Conservation (phyloP, 1,284 basidiomycete species). For the Agroathelia rolfsii region DNA sequence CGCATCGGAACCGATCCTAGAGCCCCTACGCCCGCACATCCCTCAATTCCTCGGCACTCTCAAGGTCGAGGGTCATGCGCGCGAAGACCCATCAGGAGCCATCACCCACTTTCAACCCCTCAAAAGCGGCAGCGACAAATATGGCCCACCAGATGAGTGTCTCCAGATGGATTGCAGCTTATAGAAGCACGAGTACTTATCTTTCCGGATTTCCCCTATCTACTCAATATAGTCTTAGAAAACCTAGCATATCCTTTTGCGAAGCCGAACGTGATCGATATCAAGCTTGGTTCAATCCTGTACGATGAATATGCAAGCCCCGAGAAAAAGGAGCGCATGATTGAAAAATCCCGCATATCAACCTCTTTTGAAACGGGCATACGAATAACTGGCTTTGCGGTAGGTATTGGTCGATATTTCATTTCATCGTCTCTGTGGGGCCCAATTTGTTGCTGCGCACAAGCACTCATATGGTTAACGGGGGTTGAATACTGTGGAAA, state of each 20-base stretch:
- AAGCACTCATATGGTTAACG: no score
- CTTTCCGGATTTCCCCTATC: slow-evolving; percentile 6
- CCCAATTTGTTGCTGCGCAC: no score
- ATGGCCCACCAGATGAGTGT: slow-evolving; percentile 54
- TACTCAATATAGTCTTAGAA: slow-evolving; percentile 58
- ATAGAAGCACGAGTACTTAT: not conserved
- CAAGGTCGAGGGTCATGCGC: slow-evolving; percentile 51
- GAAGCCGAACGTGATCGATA: slow-evolving; percentile 81
- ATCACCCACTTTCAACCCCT: slow-evolving; percentile 18
- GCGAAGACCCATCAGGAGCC: slow-evolving; percentile 19
- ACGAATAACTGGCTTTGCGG: slow-evolving; percentile 84
- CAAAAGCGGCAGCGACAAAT: slow-evolving; percentile 19
- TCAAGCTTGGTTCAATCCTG: slow-evolving; percentile 85
- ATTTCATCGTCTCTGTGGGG: no score
- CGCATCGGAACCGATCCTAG: slow-evolving; percentile 30
- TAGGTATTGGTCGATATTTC: slow-evolving; percentile 24
- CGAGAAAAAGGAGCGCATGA: slow-evolving; percentile 79
- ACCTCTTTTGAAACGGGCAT: slow-evolving; percentile 74
- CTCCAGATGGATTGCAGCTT: not conserved
- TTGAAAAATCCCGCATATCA: slow-evolving; percentile 55
- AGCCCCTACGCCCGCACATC: slow-evolving; percentile 42
- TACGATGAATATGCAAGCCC: slow-evolving; percentile 61
- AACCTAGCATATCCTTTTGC: slow-evolving; percentile 70
- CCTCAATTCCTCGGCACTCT: slow-evolving; percentile 75
- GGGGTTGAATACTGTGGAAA: no score